These are phyloP conservation scores for Saraca asoca DNA, from an alignment of 331 rosid genomes.

Conservation along the genomic window DNA sequence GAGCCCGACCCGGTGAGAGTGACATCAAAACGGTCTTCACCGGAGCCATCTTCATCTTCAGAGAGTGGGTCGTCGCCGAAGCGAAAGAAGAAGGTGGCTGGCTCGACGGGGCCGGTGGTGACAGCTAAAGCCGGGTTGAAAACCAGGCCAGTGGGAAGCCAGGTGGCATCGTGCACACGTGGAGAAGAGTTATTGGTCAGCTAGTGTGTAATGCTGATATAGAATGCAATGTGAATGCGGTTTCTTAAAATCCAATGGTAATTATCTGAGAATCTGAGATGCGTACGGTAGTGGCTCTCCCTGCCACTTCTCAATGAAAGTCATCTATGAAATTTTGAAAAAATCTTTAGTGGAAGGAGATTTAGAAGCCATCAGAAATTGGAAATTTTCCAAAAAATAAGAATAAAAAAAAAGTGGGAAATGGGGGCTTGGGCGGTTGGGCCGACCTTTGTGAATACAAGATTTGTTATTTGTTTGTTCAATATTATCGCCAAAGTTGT, in stretches of 20 bases:
- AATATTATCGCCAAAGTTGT: not conserved
- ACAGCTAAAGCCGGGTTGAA: conserved; percentile 13
- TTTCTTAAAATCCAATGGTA: conserved; percentile 23
- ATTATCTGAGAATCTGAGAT: conserved; percentile 25
- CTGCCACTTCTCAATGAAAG: conserved; percentile 9
- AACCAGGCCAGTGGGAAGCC: conserved; percentile 42
- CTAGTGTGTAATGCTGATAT: conserved; percentile 25
- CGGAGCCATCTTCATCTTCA: conserved; percentile 40
- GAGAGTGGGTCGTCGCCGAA: conserved; percentile 40
- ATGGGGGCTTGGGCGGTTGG: no score
- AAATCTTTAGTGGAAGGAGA: not conserved
- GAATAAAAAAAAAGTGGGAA: not conserved
- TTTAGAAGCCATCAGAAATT: no score
- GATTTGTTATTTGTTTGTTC: conserved; percentile 36
- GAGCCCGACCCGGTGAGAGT: conserved; percentile 69
- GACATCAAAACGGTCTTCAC: conserved; percentile 42
- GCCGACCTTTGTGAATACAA: conserved; percentile 37
- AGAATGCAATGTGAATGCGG: conserved; percentile 4
- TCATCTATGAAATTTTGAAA: conserved; percentile 27
- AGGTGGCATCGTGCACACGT: conserved; percentile 42
- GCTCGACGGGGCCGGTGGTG: not conserved
- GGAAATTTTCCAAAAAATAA: no score
- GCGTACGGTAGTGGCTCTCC: conserved; percentile 22
- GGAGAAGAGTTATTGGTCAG: conserved; percentile 41
- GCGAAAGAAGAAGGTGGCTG: conserved; percentile 44